Evolutionary conservation across 352 stramenopile species (phyloP), one percentile per base, ranked within the genome.

Genomic region (Pythium dissotocum): DNA sequence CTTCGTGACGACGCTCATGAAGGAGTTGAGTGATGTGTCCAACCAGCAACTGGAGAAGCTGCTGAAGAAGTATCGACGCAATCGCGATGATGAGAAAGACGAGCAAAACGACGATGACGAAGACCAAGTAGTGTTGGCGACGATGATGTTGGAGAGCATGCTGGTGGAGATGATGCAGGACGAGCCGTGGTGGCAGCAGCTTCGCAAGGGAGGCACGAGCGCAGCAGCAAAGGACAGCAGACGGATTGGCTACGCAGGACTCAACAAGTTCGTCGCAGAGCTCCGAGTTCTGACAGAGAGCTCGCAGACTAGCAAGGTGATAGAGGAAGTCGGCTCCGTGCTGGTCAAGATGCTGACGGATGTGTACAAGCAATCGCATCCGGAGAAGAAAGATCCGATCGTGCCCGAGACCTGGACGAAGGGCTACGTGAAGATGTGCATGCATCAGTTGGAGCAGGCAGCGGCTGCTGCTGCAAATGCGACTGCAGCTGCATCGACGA

Each of bases 241-340:
- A 56, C 71, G 70, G 14, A 60, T 92, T 54, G 85, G 85, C 18
- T 88, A 78, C 59, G 78, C 73, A 4, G 87, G 85, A 14, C 58
- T 88, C 32, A 93, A 89, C 76, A 83, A 80, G 57, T 89, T 93
- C 40, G 69, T 91, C 21, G 85, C 76, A 1, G 87, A 95, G 60
- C 61, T 93, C 5, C 73, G 77, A 2, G 73, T 87, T 12, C 63
- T 93, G 36, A 72, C 60, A 12, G 54, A 84, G 35, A 78, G 81
- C 36, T 63, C 72, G 26, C 72, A 80, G 18, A 18, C 59, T 5
- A 80, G 72, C 10, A 78, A 78, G 14, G 55, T 58, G 4, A 53
- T 93, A 7, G 67, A 82, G 18, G 67, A 77, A 46, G 56, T 73
- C 28, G 63, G 75, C 36, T 69, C 75, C 16, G 61, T 77, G 18